phyloP scores from a whole-genome alignment of 805 yeast genomes.

The Torulaspora microellipsoides region DNA sequence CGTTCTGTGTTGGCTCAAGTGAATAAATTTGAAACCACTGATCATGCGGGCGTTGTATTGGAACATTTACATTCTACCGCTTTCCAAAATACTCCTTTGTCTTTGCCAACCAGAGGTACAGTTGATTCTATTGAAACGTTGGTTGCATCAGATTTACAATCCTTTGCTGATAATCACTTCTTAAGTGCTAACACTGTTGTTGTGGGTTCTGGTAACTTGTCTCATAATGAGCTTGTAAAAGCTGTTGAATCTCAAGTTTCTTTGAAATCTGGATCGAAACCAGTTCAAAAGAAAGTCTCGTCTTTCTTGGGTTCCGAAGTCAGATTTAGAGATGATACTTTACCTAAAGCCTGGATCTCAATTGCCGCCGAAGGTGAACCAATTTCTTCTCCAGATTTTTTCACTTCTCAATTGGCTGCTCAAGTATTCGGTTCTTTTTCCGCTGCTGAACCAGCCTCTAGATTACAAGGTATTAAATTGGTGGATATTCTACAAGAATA shows the following conservation, averaged over 20 bases:
- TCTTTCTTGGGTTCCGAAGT: slow-evolving; percentile 81
- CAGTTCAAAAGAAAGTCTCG: slow-evolving; percentile 47
- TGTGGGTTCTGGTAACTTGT: slow-evolving; percentile 63
- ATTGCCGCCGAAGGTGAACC: slow-evolving; percentile 75
- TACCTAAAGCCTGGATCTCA: slow-evolving; percentile 74
- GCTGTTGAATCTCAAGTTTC: slow-evolving; percentile 49
- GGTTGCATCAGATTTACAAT: slow-evolving; percentile 52
- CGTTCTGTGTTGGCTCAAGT: slow-evolving; percentile 44
- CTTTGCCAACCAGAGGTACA: slow-evolving; percentile 74
- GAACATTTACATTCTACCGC: slow-evolving; percentile 81
- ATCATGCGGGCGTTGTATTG: slow-evolving; percentile 51
- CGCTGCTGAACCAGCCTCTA: slow-evolving; percentile 51
- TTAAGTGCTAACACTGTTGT: slow-evolving; percentile 63
- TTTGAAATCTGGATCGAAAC: slow-evolving; percentile 47
- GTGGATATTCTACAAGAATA: slow-evolving; percentile 64
- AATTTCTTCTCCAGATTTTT: slow-evolving; percentile 55
- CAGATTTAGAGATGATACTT: slow-evolving; percentile 82
- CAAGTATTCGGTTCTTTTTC: slow-evolving; percentile 52
- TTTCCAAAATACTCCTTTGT: slow-evolving; percentile 79
- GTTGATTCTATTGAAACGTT: slow-evolving; percentile 56
- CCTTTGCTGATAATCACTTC: slow-evolving; percentile 53
- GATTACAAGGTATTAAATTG: slow-evolving; percentile 63
- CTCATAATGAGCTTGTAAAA: slow-evolving; percentile 65
- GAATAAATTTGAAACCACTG: slow-evolving; percentile 50
- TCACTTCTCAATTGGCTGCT: slow-evolving; percentile 71